A percentile compares a stretch with the other conserved stretches of the same genome.
phyloP scores from a whole-genome alignment of 31 red algal genomes.

The Odonthalia washingtoniensis region DNA sequence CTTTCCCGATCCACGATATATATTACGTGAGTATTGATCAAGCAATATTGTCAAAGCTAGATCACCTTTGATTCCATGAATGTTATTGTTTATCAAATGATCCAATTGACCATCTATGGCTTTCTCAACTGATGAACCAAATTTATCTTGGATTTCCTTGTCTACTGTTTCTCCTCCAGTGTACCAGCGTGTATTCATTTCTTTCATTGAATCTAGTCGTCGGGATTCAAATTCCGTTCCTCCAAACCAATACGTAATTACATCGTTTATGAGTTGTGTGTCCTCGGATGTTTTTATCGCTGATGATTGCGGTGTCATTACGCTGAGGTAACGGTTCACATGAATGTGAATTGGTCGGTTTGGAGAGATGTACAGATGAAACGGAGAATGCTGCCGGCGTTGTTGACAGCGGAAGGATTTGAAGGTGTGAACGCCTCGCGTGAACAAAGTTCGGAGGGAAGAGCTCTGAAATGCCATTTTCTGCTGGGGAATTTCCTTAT shows the following conservation, averaged over 20 bases:
- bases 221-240: slow-evolving; percentile 4
- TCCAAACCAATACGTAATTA: slow-evolving; percentile 73
- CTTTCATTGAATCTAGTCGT: slow-evolving; percentile 22
- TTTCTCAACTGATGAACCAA: slow-evolving; percentile 44
- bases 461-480: too few species aligned
- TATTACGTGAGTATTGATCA: slow-evolving; percentile 92
- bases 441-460: too few species aligned
- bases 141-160: slow-evolving; percentile 52
- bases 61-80: slow-evolving; percentile 39
- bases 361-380: too few species aligned
- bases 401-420: too few species aligned
- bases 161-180: slow-evolving; percentile 49
- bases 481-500: too few species aligned
- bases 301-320: too few species aligned
- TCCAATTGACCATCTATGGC: slow-evolving; percentile 50
- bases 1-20: slow-evolving; percentile 76
- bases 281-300: background rate
- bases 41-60: slow-evolving; percentile 80
- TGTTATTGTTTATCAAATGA: slow-evolving; percentile 50
- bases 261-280: slow-evolving; percentile 30
- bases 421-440: too few species aligned
- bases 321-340: too few species aligned
- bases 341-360: too few species aligned
- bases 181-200: slow-evolving; percentile 37
- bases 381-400: too few species aligned